Base-by-base conservation (phyloP, 495 filamentous ascomycete species). In the Pyrenula aspistea region DNA sequence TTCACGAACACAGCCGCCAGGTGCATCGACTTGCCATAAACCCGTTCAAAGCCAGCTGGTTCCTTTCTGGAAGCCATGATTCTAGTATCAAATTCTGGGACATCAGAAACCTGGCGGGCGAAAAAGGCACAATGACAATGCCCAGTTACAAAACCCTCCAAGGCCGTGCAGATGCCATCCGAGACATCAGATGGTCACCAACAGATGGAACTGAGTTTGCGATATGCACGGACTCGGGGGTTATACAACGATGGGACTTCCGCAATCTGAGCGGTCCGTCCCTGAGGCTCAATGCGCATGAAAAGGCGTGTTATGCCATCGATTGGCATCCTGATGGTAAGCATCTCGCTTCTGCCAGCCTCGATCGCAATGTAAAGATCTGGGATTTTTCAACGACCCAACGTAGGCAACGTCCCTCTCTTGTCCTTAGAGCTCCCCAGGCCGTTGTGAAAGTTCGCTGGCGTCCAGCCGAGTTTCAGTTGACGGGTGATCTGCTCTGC, bases 291-390 rank as follows among this genome's bases (percentile, higher is more conserved):
- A 84, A 86, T 51, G 94, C 90, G 24, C 93, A 98, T 67, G 80
- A 86, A 61, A 86, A 83, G 49, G 79, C 84, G 0, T 95, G 87
- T 63, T 84, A 81, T 56, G 77, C 88, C 2, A 83, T 98, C 52
- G 89, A 95, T 61, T 98, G 94, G 93, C 93, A 98, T 65, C 90
- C 89, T 1, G 92, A 96, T 67, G 93, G 93, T 24, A 87, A 87
- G 57, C 88, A 97, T 67, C 74, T 95, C 15, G 83, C 87, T 42
- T 95, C 89, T 64, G 90, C 86, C 22, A 86, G 91, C 42, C 76
- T 80, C 22, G 93, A 98, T 66, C 82, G 83, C 58, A 86, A 83
- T 53, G 87, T 95, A 61, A 84, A 91, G 64, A 83, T 97, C 25
- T 98, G 94, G 94, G 89, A 97, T 67, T 79, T 96, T 63, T 86